phyloP scores from a whole-genome alignment of 1,284 basidiomycete species.

The Vanrija pseudolonga region DNA sequence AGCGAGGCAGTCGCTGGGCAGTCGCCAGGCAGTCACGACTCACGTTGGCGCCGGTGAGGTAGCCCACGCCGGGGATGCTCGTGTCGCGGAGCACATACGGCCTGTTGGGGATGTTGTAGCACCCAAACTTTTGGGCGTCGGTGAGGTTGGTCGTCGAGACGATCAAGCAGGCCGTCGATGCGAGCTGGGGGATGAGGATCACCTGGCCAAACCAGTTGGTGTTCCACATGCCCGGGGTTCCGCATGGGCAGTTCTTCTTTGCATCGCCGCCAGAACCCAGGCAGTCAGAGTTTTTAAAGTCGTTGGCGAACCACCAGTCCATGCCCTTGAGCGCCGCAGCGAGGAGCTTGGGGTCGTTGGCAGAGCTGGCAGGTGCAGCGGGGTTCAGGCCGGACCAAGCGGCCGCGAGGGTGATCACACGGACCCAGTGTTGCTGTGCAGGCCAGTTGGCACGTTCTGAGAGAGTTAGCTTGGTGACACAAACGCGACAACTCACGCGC shows the following conservation, averaged over 20 bases:
- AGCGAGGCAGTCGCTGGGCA: too few species aligned
- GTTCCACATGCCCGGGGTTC: conserved; percentile 58
- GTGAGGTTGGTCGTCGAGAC: conserved; percentile 53
- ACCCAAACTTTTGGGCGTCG: conserved; percentile 51
- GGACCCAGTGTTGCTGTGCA: conserved; percentile 59
- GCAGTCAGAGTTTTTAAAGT: conserved; percentile 57
- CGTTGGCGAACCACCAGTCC: conserved; percentile 63
- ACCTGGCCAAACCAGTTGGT: conserved; percentile 67
- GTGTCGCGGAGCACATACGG: conserved; percentile 56
- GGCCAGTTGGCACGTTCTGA: conserved; percentile 62
- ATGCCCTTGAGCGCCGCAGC: conserved; percentile 55
- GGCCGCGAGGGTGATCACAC: conserved; percentile 57
- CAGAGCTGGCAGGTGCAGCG: conserved; percentile 46
- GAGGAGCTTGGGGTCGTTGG: conserved; percentile 49
- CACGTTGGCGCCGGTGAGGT: conserved; percentile 60
- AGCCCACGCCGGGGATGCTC: conserved; percentile 52
- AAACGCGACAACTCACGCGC: conserved; percentile 45
- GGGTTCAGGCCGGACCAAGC: conserved; percentile 58
- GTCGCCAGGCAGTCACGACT: background rate
- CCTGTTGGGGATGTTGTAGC: conserved; percentile 56
- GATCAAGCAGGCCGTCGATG: conserved; percentile 59
- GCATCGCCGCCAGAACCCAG: conserved; percentile 55
- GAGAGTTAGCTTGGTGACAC: background rate
- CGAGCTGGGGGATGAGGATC: conserved; percentile 59
- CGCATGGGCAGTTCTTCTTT: conserved; percentile 22